Percentiles rank a stretch among this genome's conserved stretches.
These are phyloP conservation scores for Euphorbia peplus DNA, from an alignment of 345 rosid species.

Conservation along the genomic window DNA sequence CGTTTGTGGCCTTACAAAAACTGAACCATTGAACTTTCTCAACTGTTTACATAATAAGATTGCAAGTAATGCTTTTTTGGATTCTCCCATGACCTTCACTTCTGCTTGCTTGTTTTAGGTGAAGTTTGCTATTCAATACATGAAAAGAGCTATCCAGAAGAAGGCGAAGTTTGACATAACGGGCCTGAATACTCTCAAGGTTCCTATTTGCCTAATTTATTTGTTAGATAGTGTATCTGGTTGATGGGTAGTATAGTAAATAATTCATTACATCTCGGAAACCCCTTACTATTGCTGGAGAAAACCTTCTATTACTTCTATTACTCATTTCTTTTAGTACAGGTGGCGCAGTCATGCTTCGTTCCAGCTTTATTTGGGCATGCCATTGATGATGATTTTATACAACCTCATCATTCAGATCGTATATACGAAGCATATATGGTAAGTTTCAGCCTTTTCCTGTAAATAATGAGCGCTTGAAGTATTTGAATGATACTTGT, in stretches of 20 bases:
- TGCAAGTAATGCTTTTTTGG: constrained; percentile 1
- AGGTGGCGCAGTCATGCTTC: constrained; percentile 81
- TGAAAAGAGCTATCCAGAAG: constrained; percentile 72
- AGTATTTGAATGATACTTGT: constrained; percentile 3
- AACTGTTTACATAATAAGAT: background rate
- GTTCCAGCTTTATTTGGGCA: constrained; percentile 96
- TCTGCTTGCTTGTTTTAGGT: constrained; percentile 47
- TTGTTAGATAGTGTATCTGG: constrained; percentile 2
- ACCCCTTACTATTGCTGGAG: constrained; percentile 14
- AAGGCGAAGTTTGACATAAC: constrained; percentile 83
- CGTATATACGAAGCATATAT: constrained; percentile 70
- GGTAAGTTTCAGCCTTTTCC: constrained; percentile 37
- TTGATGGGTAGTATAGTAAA: background rate
- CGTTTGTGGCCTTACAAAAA: background rate
- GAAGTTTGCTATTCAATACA: constrained; percentile 84
- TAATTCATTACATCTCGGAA: background rate
- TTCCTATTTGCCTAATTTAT: constrained; percentile 20
- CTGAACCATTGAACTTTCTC: background rate
- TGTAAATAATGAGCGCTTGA: constrained; percentile 6
- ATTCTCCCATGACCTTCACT: constrained; percentile 8
- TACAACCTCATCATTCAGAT: constrained; percentile 88
- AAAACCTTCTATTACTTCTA: background rate
- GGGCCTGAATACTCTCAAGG: constrained; percentile 82
- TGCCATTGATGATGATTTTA: constrained; percentile 84
- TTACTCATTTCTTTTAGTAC: constrained; percentile 16